Evolutionary conservation across 2,329 filamentous ascomycete species (phyloP), one percentile per base, ranked within the genome.

Genomic region (Pestalotiopsis sp.): DNA sequence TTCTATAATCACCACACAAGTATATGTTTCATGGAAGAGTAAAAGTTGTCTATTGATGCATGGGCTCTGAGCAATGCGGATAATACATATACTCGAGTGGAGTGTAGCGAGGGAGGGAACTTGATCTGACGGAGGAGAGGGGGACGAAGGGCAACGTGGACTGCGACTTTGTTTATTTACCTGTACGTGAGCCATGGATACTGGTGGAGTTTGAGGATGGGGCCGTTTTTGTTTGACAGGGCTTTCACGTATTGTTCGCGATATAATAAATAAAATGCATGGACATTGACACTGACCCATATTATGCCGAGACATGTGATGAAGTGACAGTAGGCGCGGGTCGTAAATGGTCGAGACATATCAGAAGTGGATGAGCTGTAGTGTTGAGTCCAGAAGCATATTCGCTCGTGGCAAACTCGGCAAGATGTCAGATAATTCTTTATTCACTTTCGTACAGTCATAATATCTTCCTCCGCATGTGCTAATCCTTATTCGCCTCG

Each of bases 221-320:
- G 45, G 17, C 20, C n/a, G 41, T 55, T 49, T 64, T 14, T 23
- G 25, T 23, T 20, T 6, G 14, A 23, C 4, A 23, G 14, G 31
- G 23, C 9, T 25, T 62, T 55, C 55, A 61, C 59, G 23, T 61
- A 38, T 31, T 66, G 65, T 59, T 49, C 27, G 31, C 52, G 41
- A 38, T 66, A 59, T 45, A 66, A 61, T 59, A 45, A 45, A 60
- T 61, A 36, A 62, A 20, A 62, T 52, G 41, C n/a, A 23, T 66
- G 23, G 14, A 52, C 7, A 58, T 38, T 58, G 52, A 52, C 23
- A 20, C 13, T 25, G 20, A 9, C 31, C 13, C 27, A 13, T 13
- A 36, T n/a, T 17, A 13, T 38, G 38, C 31, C 9, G 12, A 11
- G 14, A 41, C 60, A 13, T 36, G 60, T 12, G 36, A 36, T 39